Conservation (phyloP, 352 stramenopile genomes). For the Phytophthora tubulina region DNA sequence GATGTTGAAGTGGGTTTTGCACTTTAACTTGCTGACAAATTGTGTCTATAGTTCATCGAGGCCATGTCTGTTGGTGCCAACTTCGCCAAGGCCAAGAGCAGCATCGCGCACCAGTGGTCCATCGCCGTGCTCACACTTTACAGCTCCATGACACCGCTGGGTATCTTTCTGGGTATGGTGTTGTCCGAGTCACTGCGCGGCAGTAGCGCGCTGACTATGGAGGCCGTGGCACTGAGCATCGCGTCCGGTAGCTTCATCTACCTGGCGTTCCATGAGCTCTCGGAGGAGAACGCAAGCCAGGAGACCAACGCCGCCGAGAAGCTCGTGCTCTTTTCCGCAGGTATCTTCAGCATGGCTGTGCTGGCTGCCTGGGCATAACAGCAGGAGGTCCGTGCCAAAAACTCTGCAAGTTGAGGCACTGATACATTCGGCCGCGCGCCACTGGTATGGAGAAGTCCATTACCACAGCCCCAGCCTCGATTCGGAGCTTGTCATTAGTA, state of each 20-base stretch:
- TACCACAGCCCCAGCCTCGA: neutral
- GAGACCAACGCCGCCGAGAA: slow-evolving; percentile 57
- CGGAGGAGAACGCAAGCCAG: slow-evolving; percentile 56
- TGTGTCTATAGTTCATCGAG: slow-evolving; percentile 59
- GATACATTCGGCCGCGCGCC: slow-evolving; percentile 9
- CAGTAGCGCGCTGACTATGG: slow-evolving; percentile 47
- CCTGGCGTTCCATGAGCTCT: slow-evolving; percentile 73
- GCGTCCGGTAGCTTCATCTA: slow-evolving; percentile 78
- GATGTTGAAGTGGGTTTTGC: slow-evolving; percentile 4
- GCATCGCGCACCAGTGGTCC: slow-evolving; percentile 53
- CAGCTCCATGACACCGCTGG: slow-evolving; percentile 74
- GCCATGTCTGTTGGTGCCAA: slow-evolving; percentile 73
- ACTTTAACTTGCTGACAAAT: slow-evolving; percentile 16
- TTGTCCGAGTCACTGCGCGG: slow-evolving; percentile 55
- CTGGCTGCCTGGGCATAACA: slow-evolving; percentile 60
- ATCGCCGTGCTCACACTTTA: slow-evolving; percentile 68
- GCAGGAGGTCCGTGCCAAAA: slow-evolving; percentile 10
- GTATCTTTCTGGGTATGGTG: slow-evolving; percentile 72
- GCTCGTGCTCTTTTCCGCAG: slow-evolving; percentile 58
- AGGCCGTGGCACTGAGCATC: slow-evolving; percentile 61
- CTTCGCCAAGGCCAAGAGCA: slow-evolving; percentile 67
- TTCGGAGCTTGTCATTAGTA: slow-evolving; percentile 18
- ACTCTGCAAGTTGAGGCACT: slow-evolving; percentile 7
- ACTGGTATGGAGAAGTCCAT: slow-evolving; percentile 23
- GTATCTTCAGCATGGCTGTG: slow-evolving; percentile 59